A percentile compares a stretch with the other conserved stretches of the same genome.
phyloP scores from a whole-genome alignment of 2,329 filamentous ascomycete genomes.

The Pestalotiopsis sp. region DNA sequence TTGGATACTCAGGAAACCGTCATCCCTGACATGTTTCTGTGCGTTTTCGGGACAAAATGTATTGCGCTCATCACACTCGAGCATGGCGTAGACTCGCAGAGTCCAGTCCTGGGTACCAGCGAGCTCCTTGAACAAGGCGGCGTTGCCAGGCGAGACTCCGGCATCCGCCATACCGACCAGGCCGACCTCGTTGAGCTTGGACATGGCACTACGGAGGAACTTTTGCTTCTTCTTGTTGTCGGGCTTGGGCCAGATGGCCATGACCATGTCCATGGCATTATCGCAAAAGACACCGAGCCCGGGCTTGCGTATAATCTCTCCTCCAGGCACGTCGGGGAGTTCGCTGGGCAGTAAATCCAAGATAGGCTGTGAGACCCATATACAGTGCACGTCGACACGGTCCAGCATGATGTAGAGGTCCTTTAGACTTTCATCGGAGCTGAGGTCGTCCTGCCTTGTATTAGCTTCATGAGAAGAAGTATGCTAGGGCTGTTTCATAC shows the following conservation, averaged over 20 bases:
- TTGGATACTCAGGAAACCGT: constrained; percentile 56
- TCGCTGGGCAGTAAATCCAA: constrained; percentile 60
- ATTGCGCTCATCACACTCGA: constrained; percentile 67
- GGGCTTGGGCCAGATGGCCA: constrained; percentile 59
- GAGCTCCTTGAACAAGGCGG: constrained; percentile 57
- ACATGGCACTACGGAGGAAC: constrained; percentile 64
- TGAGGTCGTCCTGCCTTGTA: constrained; percentile 51
- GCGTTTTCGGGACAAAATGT: constrained; percentile 61
- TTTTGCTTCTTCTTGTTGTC: constrained; percentile 51
- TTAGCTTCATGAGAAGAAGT: constrained; percentile 18
- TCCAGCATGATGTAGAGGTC: constrained; percentile 70
- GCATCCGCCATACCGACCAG: constrained; percentile 73
- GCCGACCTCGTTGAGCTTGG: constrained; percentile 63
- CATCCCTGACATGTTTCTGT: constrained; percentile 42
- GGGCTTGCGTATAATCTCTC: constrained; percentile 63
- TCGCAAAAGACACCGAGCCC: constrained; percentile 73
- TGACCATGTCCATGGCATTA: constrained; percentile 69
- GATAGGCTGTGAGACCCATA: constrained; percentile 68
- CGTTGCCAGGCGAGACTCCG: constrained; percentile 57
- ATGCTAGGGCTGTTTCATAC: constrained; percentile 26
- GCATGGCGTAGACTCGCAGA: constrained; percentile 68
- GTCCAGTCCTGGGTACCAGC: constrained; percentile 56
- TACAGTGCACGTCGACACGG: constrained; percentile 70
- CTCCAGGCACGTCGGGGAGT: constrained; percentile 59
- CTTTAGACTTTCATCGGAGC: constrained; percentile 51